These are phyloP conservation scores for Saccharomycopsis crataegensis DNA, from an alignment of 1,139 yeast species.

Conservation along the genomic window DNA sequence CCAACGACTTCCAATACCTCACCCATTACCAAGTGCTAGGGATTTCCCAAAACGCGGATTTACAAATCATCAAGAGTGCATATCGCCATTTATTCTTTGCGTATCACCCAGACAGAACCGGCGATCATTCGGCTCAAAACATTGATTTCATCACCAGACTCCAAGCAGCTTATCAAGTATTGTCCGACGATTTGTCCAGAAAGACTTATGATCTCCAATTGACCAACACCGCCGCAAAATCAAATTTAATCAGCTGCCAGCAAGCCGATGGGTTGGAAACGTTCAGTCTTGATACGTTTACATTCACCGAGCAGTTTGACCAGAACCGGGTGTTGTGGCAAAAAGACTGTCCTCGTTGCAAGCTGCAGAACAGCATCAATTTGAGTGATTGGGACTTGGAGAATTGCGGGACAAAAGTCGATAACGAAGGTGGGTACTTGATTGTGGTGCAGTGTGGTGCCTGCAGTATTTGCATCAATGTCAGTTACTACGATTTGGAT, in stretches of 20 bases:
- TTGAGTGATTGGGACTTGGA: constrained; percentile 56
- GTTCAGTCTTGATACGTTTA: constrained; percentile 56
- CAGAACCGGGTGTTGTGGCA: constrained; percentile 33
- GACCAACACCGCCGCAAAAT: constrained; percentile 32
- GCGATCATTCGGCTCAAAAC: background rate
- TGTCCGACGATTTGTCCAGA: constrained; percentile 37
- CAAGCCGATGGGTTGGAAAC: constrained; percentile 53
- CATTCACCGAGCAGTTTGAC: constrained; percentile 26
- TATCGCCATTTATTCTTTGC: constrained; percentile 2
- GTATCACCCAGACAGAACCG: constrained; percentile 12
- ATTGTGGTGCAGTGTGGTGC: constrained; percentile 58
- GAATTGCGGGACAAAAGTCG: constrained; percentile 32
- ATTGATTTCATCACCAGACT: background rate
- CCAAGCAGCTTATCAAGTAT: constrained; percentile 45
- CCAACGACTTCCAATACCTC: constrained; percentile 7
- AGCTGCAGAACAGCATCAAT: constrained; percentile 43
- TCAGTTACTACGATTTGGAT: constrained; percentile 45
- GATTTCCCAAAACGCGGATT: constrained; percentile 2
- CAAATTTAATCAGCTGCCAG: constrained; percentile 39
- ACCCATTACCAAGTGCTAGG: constrained; percentile 9
- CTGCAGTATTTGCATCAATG: constrained; percentile 80
- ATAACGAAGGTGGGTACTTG: constrained; percentile 7
- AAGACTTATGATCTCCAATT: constrained; percentile 43
- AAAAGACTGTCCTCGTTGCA: constrained; percentile 70
- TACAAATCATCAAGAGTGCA: constrained; percentile 4